Evolutionary conservation across 2,329 filamentous ascomycete genomes (phyloP).

Genomic region (Didymella pomorum): DNA sequence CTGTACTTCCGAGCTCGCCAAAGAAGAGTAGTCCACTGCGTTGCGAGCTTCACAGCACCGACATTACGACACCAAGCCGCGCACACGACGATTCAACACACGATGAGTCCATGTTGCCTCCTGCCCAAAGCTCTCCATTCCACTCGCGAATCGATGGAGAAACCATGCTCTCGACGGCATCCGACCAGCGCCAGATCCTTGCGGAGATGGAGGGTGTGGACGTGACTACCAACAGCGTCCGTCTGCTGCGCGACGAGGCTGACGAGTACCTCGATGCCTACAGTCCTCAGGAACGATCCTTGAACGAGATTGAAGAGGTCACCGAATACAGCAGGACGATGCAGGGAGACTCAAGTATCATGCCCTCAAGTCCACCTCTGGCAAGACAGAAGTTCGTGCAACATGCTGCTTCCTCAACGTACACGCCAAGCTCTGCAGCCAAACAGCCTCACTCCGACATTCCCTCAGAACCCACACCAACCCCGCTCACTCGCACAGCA

Average conservation of each 20-base stretch:
- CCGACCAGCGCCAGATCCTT: slow-evolving; percentile 43
- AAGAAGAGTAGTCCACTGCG: slow-evolving; percentile 48
- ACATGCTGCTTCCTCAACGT: slow-evolving; percentile 28
- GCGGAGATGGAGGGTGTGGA: slow-evolving; percentile 42
- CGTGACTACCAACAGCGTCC: slow-evolving; percentile 36
- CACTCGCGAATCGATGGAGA: slow-evolving; percentile 40
- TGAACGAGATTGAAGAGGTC: slow-evolving; percentile 47
- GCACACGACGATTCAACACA: slow-evolving; percentile 40
- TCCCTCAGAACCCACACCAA: slow-evolving; percentile 16
- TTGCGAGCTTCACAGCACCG: slow-evolving; percentile 38
- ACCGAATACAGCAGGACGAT: slow-evolving; percentile 43
- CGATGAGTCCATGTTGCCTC: slow-evolving; percentile 42
- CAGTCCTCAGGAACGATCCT: slow-evolving; percentile 41
- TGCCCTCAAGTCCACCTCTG: slow-evolving; percentile 36
- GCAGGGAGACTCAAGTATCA: slow-evolving; percentile 26
- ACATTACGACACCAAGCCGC: slow-evolving; percentile 34
- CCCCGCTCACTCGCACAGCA: slow-evolving; percentile 23
- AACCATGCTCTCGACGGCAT: slow-evolving; percentile 36
- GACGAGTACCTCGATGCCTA: slow-evolving; percentile 47
- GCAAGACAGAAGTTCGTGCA: slow-evolving; percentile 29
- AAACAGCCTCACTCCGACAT: slow-evolving; percentile 3
- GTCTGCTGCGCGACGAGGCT: slow-evolving; percentile 44
- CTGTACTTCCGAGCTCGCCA: slow-evolving; percentile 37
- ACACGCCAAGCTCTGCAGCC: slow-evolving; percentile 13
- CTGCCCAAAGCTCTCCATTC: slow-evolving; percentile 46